phyloP scores from a whole-genome alignment of 2,329 filamentous ascomycete species.

The Diplodia seriata region DNA sequence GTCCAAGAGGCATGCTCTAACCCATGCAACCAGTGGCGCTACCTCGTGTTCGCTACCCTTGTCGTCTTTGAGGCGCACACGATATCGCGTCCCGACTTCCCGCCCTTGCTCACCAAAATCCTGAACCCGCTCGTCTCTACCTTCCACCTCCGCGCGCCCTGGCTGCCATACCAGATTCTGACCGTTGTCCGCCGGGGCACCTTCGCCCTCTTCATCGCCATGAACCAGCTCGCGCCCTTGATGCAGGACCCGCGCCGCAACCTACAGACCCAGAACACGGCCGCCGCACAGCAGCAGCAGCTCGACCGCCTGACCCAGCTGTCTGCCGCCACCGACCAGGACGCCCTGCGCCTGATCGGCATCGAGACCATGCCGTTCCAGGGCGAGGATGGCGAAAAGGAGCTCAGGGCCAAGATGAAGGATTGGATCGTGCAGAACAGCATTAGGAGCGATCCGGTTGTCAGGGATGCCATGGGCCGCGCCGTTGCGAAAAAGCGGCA shows the following conservation, averaged over 20 bases:
- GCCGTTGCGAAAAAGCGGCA: slow-evolving; percentile 68
- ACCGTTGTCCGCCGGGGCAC: slow-evolving; percentile 75
- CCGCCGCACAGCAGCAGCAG: slow-evolving; percentile 60
- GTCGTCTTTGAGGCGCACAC: slow-evolving; percentile 64
- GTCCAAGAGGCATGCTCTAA: neutral
- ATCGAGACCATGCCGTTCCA: slow-evolving; percentile 83
- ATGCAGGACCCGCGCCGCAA: slow-evolving; percentile 13
- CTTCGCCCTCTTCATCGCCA: slow-evolving; percentile 59
- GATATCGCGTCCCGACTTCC: slow-evolving; percentile 60
- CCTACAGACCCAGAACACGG: slow-evolving; percentile 5
- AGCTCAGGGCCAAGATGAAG: slow-evolving; percentile 74
- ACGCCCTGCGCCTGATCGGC: slow-evolving; percentile 73
- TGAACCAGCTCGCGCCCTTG: slow-evolving; percentile 55
- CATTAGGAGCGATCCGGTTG: slow-evolving; percentile 78
- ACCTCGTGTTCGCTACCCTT: slow-evolving; percentile 60
- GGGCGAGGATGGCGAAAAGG: slow-evolving; percentile 70
- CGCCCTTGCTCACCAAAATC: slow-evolving; percentile 52
- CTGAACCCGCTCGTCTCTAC: slow-evolving; percentile 57
- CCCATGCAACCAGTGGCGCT: slow-evolving; percentile 51
- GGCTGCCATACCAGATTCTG: slow-evolving; percentile 86
- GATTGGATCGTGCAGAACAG: slow-evolving; percentile 90
- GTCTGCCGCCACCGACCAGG: slow-evolving; percentile 67
- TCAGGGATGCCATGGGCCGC: slow-evolving; percentile 76
- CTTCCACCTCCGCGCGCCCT: slow-evolving; percentile 61
- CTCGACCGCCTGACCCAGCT: slow-evolving; percentile 71